These are phyloP conservation scores for Alternaria infectoria DNA, from an alignment of 2,329 filamentous ascomycete species.

Conservation along the genomic window DNA sequence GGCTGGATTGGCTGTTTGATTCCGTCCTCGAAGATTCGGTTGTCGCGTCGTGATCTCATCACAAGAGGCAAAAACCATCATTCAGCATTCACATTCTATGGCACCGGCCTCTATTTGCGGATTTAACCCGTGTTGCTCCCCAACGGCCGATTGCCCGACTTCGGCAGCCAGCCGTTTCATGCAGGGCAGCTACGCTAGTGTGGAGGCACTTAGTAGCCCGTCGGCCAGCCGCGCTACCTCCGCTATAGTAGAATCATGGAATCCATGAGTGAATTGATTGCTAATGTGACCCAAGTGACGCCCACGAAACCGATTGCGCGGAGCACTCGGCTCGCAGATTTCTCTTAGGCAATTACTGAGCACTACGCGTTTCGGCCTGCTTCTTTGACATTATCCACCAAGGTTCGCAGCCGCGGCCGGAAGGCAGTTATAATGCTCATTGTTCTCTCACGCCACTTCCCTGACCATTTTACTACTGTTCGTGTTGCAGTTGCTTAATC, in stretches of 20 bases:
- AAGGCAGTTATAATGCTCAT: conserved; percentile 3
- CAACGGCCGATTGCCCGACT: conserved; percentile 9
- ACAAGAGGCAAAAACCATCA: neutral
- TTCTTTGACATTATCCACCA: conserved; percentile 3
- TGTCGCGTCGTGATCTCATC: conserved; percentile 5
- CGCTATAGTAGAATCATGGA: conserved; percentile 17
- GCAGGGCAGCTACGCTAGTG: conserved; percentile 6
- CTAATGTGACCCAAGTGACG: conserved; percentile 19
- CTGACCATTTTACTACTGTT: neutral
- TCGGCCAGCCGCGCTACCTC: conserved; percentile 17
- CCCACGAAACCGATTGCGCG: conserved; percentile 14
- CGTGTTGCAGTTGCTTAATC: neutral
- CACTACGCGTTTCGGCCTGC: conserved; percentile 10
- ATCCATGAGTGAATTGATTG: conserved; percentile 23
- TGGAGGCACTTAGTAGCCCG: conserved; percentile 9
- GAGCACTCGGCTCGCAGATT: conserved; percentile 10
- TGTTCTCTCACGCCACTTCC: conserved; percentile 3
- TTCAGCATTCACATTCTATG: neutral
- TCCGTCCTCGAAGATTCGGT: neutral
- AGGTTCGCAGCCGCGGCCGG: conserved; percentile 12
- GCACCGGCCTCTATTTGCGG: neutral
- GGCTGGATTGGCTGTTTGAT: neutral
- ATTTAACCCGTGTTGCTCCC: neutral
- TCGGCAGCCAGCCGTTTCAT: conserved; percentile 11
- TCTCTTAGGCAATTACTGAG: conserved; percentile 8